Percentiles rank a stretch among this genome's conserved stretches.
phyloP scores from a whole-genome alignment of 441 rosid genomes.

The Theobroma grandiflorum region DNA sequence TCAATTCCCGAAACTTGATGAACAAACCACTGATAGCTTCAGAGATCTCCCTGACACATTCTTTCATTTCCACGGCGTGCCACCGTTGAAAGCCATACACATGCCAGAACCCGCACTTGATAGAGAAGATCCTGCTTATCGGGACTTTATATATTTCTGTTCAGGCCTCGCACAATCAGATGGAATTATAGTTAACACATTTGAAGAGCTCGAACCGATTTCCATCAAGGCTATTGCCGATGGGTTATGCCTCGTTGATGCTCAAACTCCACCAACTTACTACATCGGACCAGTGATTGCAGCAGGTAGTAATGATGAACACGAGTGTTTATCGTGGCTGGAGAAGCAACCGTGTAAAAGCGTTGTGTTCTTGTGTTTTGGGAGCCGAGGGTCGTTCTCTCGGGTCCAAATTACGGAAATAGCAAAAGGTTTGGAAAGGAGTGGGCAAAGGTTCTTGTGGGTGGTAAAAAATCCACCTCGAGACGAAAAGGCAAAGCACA shows the following conservation, averaged over 20 bases:
- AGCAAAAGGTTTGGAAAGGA: conserved; percentile 50
- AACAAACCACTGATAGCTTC: conserved; percentile 19
- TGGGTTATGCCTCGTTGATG: conserved; percentile 35
- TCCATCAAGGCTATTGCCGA: conserved; percentile 34
- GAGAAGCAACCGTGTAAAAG: conserved; percentile 40
- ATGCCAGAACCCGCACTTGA: conserved; percentile 28
- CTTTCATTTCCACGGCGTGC: conserved; percentile 39
- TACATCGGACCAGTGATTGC: conserved; percentile 47
- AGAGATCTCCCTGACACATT: conserved; percentile 17
- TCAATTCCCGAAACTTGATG: conserved; percentile 33
- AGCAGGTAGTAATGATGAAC: neutral
- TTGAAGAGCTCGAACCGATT: conserved; percentile 43
- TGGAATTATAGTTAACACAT: conserved; percentile 47
- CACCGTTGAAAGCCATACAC: conserved; percentile 32
- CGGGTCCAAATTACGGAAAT: conserved; percentile 44
- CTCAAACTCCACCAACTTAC: conserved; percentile 33
- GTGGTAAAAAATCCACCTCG: conserved; percentile 39
- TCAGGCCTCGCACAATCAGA: conserved; percentile 33
- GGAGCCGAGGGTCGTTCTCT: conserved; percentile 46
- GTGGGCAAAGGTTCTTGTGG: conserved; percentile 49
- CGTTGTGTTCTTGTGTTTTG: conserved; percentile 37
- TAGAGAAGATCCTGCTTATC: conserved; percentile 25
- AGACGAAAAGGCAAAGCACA: neutral
- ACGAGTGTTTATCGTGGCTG: conserved; percentile 47
- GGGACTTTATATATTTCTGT: conserved; percentile 24